Evolutionary conservation across 1,284 basidiomycete genomes (phyloP).

Genomic region (Microbotryomycetes sp.): DNA sequence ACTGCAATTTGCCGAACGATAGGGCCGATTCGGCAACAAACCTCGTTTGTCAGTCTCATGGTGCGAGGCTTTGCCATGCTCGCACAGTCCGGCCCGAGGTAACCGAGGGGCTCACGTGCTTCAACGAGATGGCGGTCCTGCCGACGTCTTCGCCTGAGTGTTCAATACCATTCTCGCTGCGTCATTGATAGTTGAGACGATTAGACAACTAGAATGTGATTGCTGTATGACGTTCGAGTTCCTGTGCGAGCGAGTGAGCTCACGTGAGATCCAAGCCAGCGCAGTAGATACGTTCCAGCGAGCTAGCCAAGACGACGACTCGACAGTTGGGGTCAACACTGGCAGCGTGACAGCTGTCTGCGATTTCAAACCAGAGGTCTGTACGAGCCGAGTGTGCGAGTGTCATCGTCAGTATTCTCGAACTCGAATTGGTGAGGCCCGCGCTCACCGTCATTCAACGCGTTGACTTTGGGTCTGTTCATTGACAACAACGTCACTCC

Average conservation of each 20-base stretch:
- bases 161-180: conserved; percentile 2
- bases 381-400: conserved; percentile 41
- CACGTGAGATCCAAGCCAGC: conserved; percentile 71
- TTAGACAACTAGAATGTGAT: conserved; percentile 12
- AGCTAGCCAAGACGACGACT: conserved; percentile 64
- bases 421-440: conserved; percentile 11
- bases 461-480: conserved; percentile 57
- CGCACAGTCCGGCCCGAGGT: conserved; percentile 52
- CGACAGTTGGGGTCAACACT: conserved; percentile 54
- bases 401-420: conserved; percentile 38
- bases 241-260: neutral
- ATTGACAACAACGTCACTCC: conserved; percentile 32
- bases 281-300: conserved; percentile 63
- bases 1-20: conserved; percentile 3
- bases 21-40: conserved; percentile 41
- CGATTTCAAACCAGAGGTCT: conserved; percentile 60
- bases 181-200: neutral
- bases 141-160: conserved; percentile 4
- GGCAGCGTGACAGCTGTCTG: conserved; percentile 53
- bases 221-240: too few relatives aligned
- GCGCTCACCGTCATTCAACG: conserved; percentile 56
- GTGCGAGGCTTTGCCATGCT: too few relatives aligned
- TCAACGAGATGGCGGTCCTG: conserved; percentile 45
- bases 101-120: conserved; percentile 52
- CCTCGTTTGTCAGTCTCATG: too few relatives aligned